phyloP scores from a whole-genome alignment of 495 filamentous ascomycete genomes.

The Penicillium egyptiacum region DNA sequence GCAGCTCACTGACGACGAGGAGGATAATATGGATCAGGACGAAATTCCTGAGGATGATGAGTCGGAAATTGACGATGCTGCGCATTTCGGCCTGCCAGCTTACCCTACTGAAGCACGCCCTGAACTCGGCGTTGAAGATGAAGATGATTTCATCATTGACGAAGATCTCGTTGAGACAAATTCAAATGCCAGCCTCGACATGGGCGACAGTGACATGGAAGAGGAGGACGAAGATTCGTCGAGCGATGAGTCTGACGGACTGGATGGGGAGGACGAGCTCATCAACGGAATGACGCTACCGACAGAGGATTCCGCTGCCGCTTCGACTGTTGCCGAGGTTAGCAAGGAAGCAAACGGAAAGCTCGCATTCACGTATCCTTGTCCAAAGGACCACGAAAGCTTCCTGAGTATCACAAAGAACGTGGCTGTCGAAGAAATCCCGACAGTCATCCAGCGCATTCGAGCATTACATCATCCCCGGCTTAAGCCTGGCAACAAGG shows the following conservation, averaged over 20 bases:
- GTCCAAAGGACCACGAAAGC: conserved; percentile 73
- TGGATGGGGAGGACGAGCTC: conserved; percentile 48
- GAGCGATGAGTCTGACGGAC: conserved; percentile 53
- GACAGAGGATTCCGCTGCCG: conserved; percentile 19
- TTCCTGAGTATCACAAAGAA: conserved; percentile 64
- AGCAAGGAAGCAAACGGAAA: conserved; percentile 46
- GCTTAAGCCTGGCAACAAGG: conserved; percentile 78
- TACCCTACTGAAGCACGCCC: conserved; percentile 33
- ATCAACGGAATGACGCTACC: conserved; percentile 43
- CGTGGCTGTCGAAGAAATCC: conserved; percentile 61
- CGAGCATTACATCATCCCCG: conserved; percentile 88
- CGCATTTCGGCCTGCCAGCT: conserved; percentile 53
- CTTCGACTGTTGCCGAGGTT: conserved; percentile 28
- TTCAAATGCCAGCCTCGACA: conserved; percentile 54
- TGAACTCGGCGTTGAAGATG: conserved; percentile 69
- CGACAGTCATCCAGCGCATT: conserved; percentile 83
- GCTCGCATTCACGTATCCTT: conserved; percentile 79
- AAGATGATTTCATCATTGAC: conserved; percentile 89
- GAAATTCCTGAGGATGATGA: conserved; percentile 4
- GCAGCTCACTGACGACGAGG: conserved; percentile 43
- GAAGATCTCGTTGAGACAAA: conserved; percentile 70
- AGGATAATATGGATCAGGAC: conserved; percentile 23
- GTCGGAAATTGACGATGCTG: conserved; percentile 48
- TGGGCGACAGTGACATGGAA: conserved; percentile 54
- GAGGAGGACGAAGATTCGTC: conserved; percentile 39